phyloP scores from a whole-genome alignment of 2,329 filamentous ascomycete species.

The Thermoascus crustaceus region DNA sequence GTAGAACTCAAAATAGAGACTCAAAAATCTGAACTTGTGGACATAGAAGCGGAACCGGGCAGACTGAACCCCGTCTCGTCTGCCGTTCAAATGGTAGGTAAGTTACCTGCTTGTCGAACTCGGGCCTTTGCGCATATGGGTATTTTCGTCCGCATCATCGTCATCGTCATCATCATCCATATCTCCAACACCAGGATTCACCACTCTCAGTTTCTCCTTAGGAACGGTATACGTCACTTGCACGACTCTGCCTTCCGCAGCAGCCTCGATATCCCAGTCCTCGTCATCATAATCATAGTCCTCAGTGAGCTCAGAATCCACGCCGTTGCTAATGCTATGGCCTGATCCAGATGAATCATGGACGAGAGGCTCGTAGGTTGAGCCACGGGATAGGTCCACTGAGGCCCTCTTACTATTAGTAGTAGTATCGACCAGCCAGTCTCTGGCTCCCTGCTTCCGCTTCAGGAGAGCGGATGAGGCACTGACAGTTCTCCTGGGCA shows the following conservation, averaged over 20 bases:
- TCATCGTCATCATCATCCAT: conserved; percentile 18
- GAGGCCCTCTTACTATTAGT: conserved; percentile 13
- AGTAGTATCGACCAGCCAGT: conserved; percentile 48
- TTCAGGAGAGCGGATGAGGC: conserved; percentile 41
- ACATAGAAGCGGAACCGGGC: too few relatives aligned
- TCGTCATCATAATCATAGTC: conserved; percentile 28
- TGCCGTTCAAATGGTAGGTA: too few relatives aligned
- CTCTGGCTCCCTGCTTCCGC: conserved; percentile 43
- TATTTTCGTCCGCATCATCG: conserved; percentile 1
- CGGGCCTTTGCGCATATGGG: not conserved
- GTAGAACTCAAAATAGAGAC: too few relatives aligned
- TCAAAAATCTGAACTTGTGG: too few relatives aligned
- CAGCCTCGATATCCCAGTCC: conserved; percentile 70
- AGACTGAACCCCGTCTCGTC: too few relatives aligned
- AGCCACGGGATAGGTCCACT: conserved; percentile 3
- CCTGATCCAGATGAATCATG: not conserved
- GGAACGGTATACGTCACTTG: conserved; percentile 93
- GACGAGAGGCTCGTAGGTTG: not conserved
- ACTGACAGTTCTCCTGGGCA: conserved; percentile 37
- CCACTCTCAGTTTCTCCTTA: conserved; percentile 75
- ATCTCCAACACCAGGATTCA: conserved; percentile 58
- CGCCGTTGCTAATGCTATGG: not conserved
- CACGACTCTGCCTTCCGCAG: conserved; percentile 61
- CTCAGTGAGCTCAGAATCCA: conserved; percentile 4
- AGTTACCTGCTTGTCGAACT: too few relatives aligned